These are phyloP conservation scores for Mortierella sp. DNA, from an alignment of 371 early-diverging fungal genomes.

Conservation along the genomic window DNA sequence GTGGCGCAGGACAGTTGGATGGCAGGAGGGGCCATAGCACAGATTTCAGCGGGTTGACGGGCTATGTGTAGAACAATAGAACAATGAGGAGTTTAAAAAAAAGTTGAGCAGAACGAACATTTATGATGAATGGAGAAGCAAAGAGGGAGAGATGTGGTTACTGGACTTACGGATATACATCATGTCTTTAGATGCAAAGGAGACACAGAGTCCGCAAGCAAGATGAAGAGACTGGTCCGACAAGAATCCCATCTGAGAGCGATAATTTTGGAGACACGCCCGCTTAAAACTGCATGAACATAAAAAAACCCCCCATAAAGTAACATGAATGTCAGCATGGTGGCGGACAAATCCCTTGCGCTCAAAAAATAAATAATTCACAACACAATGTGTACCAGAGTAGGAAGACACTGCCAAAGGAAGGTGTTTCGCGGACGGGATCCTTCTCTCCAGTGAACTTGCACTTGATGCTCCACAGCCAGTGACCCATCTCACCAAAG, in stretches of 20 bases:
- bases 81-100: too few species aligned
- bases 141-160: not conserved
- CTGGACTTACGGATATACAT: conserved; percentile 47
- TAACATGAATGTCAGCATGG: not conserved
- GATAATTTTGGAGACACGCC: conserved; percentile 64
- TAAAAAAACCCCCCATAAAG: too few species aligned
- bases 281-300: conserved; percentile 44
- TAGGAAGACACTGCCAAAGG: conserved; percentile 42
- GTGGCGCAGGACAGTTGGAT: conserved; percentile 48
- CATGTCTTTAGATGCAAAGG: conserved; percentile 54
- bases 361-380: not conserved
- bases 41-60: conserved; percentile 62
- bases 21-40: conserved; percentile 58
- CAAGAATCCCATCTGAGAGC: conserved; percentile 58
- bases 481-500: conserved; percentile 32
- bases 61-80: conserved; percentile 23
- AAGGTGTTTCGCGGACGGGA: conserved; percentile 61
- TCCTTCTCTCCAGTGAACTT: conserved; percentile 56
- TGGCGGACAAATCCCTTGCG: too few species aligned
- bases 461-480: conserved; percentile 53
- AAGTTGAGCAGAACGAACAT: not conserved
- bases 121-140: not conserved
- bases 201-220: conserved; percentile 60
- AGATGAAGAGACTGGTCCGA: conserved; percentile 67
- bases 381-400: conserved; percentile 36